Base-by-base conservation (phyloP, 768 basidiomycete genomes). In the Lactarius deliciosus region DNA sequence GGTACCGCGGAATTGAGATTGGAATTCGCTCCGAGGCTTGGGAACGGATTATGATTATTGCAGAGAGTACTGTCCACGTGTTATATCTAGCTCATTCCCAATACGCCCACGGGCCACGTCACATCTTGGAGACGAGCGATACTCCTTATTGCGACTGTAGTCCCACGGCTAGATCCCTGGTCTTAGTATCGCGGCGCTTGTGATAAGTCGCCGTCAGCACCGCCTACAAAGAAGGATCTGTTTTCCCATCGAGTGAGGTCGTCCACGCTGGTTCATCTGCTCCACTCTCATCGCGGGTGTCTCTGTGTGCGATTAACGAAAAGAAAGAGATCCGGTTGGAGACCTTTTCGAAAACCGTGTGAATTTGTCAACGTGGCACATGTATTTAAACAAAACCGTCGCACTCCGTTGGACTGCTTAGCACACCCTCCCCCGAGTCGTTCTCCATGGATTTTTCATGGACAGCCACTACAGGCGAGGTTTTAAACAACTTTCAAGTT, bases 111-210 rank as follows among this genome's bases (percentile, higher is more conserved):
- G 20, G 9, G 43, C 43, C 64, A 65, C 60, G 45, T 57, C 45
- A 62, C 34, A 22, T 34, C n/a, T 60, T 53, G n/a, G 47, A 56
- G 57, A 41, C 57, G 30, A 32, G 47, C 50, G 18, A 50, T 34
- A 61, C 54, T 45, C 53, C 18, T 41, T 61, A 45, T 56, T 47
- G 60, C 54, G 64, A 61, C 45, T 66, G 65, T 66, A 67, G 66
- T 67, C 50, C 28, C 47, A 68, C 58, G 40, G n/a, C 50, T 56
- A 60, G 58, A 60, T 34, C 53, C 28, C n/a, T n/a, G n/a, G n/a
- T 50, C 47, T 11, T 50, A 50, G n/a, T 22, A 50, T 50, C n/a
- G 47, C 11, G 10, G n/a, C 47, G 22, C 47, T 50, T 50, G 11
- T 25, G 5, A 25, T 18, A 47, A n/a, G 20, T 47, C 40, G n/a